phyloP scores from a whole-genome alignment of 2,329 filamentous ascomycete genomes.

The Alternaria dauci region DNA sequence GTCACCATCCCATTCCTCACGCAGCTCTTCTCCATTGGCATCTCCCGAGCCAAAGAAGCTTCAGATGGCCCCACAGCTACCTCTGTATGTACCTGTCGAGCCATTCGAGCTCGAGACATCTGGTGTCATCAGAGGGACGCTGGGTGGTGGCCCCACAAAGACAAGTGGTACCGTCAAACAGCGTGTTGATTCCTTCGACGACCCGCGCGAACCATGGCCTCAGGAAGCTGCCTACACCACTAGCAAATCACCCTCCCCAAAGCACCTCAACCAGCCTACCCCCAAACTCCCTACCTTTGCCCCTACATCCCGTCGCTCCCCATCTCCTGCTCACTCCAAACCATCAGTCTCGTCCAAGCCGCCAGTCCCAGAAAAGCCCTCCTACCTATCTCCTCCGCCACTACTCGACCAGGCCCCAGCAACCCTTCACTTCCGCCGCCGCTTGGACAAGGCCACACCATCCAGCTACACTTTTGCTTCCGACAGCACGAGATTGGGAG shows the following conservation, averaged over 20 bases:
- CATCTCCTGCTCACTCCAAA: conserved; percentile 11
- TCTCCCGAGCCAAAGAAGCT: conserved; percentile 31
- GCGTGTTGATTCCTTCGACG: conserved; percentile 35
- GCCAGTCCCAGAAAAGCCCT: conserved; percentile 12
- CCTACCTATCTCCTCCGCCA: conserved; percentile 16
- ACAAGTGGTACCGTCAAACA: conserved; percentile 16
- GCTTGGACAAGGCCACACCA: conserved; percentile 48
- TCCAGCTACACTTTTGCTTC: conserved; percentile 56
- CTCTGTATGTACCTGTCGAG: conserved; percentile 34
- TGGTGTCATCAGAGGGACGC: conserved; percentile 20
- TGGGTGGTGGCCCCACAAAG: conserved; percentile 18
- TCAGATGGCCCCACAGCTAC: conserved; percentile 12
- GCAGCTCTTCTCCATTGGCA: conserved; percentile 31
- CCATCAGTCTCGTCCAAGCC: conserved; percentile 12
- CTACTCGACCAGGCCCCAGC: conserved; percentile 12
- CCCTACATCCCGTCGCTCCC: conserved; percentile 18
- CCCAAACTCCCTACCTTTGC: conserved; percentile 26
- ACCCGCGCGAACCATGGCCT: conserved; percentile 35
- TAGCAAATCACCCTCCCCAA: conserved; percentile 13
- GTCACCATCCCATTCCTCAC: conserved; percentile 29
- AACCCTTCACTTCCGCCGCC: conserved; percentile 29
- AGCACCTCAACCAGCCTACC: conserved; percentile 24
- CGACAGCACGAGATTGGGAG: conserved; percentile 58
- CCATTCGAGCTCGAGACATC: conserved; percentile 27
- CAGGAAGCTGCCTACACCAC: conserved; percentile 21